Percentiles rank a stretch among this genome's conserved stretches.
Conservation (phyloP, 257 asterid genomes). For the Osmanthus fragrans region DNA sequence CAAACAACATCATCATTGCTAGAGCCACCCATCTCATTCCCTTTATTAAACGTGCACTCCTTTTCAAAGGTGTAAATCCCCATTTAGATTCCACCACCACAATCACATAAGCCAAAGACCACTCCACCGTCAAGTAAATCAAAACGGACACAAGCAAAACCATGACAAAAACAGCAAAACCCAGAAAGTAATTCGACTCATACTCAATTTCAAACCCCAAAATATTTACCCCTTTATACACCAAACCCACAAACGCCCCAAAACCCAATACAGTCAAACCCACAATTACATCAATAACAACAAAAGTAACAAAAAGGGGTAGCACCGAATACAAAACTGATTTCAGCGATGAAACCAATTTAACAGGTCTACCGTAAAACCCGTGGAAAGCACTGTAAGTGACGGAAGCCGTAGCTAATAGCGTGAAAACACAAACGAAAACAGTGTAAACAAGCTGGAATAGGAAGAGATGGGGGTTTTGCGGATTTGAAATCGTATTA, state of each 20-base stretch:
- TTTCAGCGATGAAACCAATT: constrained; percentile 45
- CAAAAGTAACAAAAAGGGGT: constrained; percentile 29
- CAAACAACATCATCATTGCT: not conserved
- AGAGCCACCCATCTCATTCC: constrained; percentile 15
- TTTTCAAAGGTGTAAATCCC: constrained; percentile 11
- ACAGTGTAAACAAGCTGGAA: constrained; percentile 32
- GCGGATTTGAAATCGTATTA: not conserved
- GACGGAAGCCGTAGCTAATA: constrained; percentile 51
- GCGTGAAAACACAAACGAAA: constrained; percentile 25
- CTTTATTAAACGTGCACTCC: constrained; percentile 16
- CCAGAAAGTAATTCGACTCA: constrained; percentile 20
- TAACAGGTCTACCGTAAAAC: constrained; percentile 56
- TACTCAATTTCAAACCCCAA: constrained; percentile 45
- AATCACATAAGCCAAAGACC: constrained; percentile 20
- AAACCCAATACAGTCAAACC: constrained; percentile 24
- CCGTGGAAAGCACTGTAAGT: constrained; percentile 61
- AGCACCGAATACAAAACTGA: constrained; percentile 46
- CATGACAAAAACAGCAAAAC: not conserved
- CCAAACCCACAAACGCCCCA: constrained; percentile 4
- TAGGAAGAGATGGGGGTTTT: constrained; percentile 14
- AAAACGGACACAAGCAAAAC: not conserved
- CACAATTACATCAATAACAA: constrained; percentile 23
- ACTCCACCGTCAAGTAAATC: constrained; percentile 3
- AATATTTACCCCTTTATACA: constrained; percentile 18
- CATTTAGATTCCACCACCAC: constrained; percentile 14